Conservation (phyloP, 2,329 filamentous ascomycete genomes). For the Trichoderma afroharzianum region DNA sequence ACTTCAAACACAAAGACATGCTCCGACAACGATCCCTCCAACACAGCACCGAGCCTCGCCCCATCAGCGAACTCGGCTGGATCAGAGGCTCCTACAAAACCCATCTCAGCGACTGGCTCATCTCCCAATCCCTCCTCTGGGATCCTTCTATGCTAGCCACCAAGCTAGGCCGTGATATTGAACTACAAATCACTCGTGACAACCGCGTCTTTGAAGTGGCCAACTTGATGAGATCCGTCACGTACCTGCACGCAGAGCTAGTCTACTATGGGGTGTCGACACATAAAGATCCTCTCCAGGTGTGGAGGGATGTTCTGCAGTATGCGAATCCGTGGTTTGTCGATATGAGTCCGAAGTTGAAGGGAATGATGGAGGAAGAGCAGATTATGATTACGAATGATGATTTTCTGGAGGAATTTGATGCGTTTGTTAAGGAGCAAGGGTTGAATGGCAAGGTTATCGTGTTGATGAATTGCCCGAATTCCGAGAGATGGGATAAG, state of each 20-base stretch:
- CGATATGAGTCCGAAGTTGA: neutral
- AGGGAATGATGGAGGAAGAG: neutral
- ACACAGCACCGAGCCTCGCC: neutral
- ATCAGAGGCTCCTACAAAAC: neutral
- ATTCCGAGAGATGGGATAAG: neutral
- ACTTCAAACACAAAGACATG: neutral
- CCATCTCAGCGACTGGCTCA: neutral
- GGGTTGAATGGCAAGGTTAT: neutral
- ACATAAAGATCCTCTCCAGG: neutral
- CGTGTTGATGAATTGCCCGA: neutral
- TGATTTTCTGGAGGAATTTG: neutral
- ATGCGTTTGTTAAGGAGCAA: neutral
- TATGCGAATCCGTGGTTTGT: neutral
- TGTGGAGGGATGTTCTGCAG: neutral
- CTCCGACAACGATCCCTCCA: neutral
- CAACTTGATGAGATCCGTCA: neutral
- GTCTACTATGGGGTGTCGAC: neutral
- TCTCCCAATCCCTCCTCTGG: neutral
- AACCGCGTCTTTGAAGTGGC: neutral
- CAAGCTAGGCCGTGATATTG: neutral
- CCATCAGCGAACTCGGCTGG: neutral
- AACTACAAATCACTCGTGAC: neutral
- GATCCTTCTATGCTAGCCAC: neutral
- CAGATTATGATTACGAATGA: neutral
- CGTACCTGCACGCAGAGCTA: neutral